phyloP scores from a whole-genome alignment of 1,139 yeast species.

The Geotrichum fermentans region DNA sequence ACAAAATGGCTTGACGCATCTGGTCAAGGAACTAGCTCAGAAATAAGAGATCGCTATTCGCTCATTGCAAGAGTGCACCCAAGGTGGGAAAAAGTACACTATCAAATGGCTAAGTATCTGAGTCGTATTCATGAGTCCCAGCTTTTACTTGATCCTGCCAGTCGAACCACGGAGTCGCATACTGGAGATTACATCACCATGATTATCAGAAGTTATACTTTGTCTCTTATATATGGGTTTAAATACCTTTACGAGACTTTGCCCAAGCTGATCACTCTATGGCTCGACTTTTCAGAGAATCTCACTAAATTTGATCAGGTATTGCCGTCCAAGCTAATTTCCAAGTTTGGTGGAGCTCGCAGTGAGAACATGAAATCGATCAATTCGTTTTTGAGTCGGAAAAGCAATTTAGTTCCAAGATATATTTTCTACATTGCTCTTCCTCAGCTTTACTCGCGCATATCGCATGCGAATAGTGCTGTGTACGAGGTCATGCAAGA shows the following conservation, averaged over 20 bases:
- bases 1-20: constrained; percentile 88
- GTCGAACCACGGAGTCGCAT: constrained; percentile 35
- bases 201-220: constrained; percentile 59
- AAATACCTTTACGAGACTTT: constrained; percentile 75
- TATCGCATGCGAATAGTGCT: constrained; percentile 56
- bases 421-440: constrained; percentile 81
- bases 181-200: constrained; percentile 63
- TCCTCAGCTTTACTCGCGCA: constrained; percentile 79
- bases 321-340: constrained; percentile 10
- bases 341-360: constrained; percentile 24
- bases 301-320: constrained; percentile 22
- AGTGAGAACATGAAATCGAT: constrained; percentile 25
- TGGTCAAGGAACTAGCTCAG: constrained; percentile 74
- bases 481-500: constrained; percentile 54
- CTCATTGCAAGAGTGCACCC: constrained; percentile 55
- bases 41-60: constrained; percentile 65
- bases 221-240: constrained; percentile 65
- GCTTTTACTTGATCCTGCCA: constrained; percentile 37
- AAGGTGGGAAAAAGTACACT: constrained; percentile 75
- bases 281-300: constrained; percentile 77
- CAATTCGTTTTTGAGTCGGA: constrained; percentile 40
- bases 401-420: constrained; percentile 46
- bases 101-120: constrained; percentile 73
- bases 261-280: constrained; percentile 82
- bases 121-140: constrained; percentile 70